phyloP scores from a whole-genome alignment of 2,329 filamentous ascomycete genomes.

The Botrytis fragariae region DNA sequence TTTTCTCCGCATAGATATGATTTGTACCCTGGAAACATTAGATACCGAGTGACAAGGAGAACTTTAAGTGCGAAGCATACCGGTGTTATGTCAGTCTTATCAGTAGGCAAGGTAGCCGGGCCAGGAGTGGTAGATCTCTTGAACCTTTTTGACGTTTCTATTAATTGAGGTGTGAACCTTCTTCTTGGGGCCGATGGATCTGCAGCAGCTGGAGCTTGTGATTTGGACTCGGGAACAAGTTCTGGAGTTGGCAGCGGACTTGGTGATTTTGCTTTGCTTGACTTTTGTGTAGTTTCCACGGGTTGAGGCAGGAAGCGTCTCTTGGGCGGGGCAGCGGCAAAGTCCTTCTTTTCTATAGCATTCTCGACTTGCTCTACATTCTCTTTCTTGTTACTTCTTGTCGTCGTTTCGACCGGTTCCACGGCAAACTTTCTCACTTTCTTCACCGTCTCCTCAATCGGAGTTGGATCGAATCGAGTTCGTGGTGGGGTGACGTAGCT shows the following conservation, averaged over 20 bases:
- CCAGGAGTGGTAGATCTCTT: conserved; percentile 63
- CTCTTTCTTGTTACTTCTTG: conserved; percentile 42
- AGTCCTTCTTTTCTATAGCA: conserved; percentile 33
- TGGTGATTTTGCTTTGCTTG: conserved; percentile 49
- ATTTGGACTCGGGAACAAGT: conserved; percentile 55
- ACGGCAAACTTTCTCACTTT: conserved; percentile 41
- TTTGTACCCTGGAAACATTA: conserved; percentile 20
- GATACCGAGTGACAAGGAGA: neutral
- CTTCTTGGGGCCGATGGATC: conserved; percentile 40
- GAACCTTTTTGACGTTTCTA: conserved; percentile 74
- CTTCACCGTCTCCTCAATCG: conserved; percentile 39
- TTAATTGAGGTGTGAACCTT: conserved; percentile 72
- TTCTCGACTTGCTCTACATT: conserved; percentile 26
- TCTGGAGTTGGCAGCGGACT: conserved; percentile 50
- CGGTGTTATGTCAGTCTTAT: conserved; percentile 69
- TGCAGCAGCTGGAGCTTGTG: conserved; percentile 36
- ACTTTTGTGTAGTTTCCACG: conserved; percentile 68
- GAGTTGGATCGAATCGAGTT: conserved; percentile 38
- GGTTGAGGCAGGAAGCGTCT: conserved; percentile 66
- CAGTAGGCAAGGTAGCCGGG: conserved; percentile 60
- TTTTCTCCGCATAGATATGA: conserved; percentile 35
- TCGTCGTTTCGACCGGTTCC: conserved; percentile 45
- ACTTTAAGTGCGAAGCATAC: conserved; percentile 34
- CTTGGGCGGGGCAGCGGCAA: conserved; percentile 41
- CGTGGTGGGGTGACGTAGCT: conserved; percentile 33